Evolutionary conservation across 75 land plant species (phyloP), one percentile per base, ranked within the genome.

Genomic region (Chamaecyparis obtusa): DNA sequence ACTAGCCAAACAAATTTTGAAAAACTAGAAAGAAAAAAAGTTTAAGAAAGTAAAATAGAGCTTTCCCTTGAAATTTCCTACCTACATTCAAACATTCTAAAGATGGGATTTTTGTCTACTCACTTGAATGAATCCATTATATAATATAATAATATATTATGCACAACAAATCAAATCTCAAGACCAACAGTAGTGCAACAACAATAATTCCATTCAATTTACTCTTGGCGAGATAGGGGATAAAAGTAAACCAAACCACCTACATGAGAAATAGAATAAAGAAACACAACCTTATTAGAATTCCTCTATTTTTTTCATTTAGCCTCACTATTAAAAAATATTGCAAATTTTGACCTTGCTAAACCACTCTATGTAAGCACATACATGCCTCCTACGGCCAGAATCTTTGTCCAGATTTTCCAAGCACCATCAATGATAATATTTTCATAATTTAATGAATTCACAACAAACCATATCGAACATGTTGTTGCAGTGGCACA

Each of bases 161-260:
- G 21, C 43, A 77, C 80, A 44, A 24, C 48, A 43, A 43, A 13
- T 43, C 24, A 2, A 33, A 32, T 17, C 82, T 78, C 44, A 78
- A 78, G 46, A 78, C 82, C 82, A 78, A 48, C 17, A 78, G 27
- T 41, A 78, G 27, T 41, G 37, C 82, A 41, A 49, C 83, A 55
- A 80, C 76, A 27, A 90, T 24, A 43, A 43, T 85, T 33, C 89
- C 92, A 13, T 91, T 91, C 51, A 90, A 74, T 46, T 87, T 64
- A 79, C 89, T 90, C 48, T 78, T 57, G 67, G 85, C 91, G 16
- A 91, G 30, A 43, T 56, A 87, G 30, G 92, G 92, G 71, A 85
- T 87, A 90, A 91, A 90, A 74, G 92, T 91, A 8, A 87, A 85
- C 92, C 92, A 91, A 89, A 91, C 88, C 27, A 91, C 91, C 92